A percentile compares a stretch with the other conserved stretches of the same genome.
These are phyloP conservation scores for Fusarium mangiferae DNA, from an alignment of 2,329 filamentous ascomycete genomes.

Conservation along the genomic window DNA sequence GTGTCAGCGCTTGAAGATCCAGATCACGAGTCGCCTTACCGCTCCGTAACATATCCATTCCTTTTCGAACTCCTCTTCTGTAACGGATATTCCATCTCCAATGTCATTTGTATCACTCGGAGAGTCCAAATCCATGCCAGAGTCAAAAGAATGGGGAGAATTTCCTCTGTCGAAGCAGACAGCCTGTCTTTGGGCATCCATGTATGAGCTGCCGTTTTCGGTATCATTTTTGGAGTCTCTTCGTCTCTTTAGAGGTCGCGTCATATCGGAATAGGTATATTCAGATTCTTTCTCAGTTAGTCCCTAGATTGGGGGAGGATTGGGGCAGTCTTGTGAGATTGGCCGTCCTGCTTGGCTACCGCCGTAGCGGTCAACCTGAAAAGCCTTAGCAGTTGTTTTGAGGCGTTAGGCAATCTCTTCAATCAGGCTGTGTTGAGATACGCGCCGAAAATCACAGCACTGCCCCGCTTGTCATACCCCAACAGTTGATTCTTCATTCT, in stretches of 20 bases:
- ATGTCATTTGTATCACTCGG: rapidly evolving
- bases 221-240: background rate
- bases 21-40: rapidly evolving
- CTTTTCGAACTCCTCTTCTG: rapidly evolving
- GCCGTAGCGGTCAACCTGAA: background rate
- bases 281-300: background rate
- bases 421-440: background rate
- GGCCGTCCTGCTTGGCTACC: rapidly evolving
- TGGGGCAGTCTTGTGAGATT: rapidly evolving
- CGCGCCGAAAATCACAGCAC: background rate
- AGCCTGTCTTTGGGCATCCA: background rate
- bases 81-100: rapidly evolving
- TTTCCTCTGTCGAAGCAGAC: rapidly evolving
- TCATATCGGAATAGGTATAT: background rate
- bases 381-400: background rate
- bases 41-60: background rate
- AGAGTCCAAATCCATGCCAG: background rate
- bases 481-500: background rate
- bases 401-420: rapidly evolving
- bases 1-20: rapidly evolving
- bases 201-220: background rate
- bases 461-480: background rate
- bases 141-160: rapidly evolving
- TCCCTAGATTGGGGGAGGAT: rapidly evolving
- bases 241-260: background rate